Evolutionary conservation across 73 alveolate species (phyloP).

Genomic region (Paramecium bursaria): DNA sequence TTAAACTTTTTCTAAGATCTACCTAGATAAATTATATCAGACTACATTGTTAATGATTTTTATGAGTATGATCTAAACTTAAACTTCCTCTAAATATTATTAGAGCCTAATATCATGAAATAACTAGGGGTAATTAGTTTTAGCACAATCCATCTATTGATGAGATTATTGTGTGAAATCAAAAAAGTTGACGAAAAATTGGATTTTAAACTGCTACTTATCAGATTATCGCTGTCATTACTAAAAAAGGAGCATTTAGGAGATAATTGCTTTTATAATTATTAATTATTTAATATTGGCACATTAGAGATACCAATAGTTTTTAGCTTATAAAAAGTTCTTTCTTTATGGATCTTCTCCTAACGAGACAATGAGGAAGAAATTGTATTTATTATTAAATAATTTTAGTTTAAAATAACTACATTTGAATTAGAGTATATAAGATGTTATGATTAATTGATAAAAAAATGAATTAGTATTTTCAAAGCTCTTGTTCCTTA

Average conservation of each 20-base stretch:
- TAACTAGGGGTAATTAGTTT: neutral
- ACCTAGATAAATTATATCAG: neutral
- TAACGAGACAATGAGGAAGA: neutral
- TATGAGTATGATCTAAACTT: neutral
- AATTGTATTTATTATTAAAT: neutral
- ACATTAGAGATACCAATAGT: slow-evolving; percentile 2
- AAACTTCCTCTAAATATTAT: neutral
- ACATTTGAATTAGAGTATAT: slow-evolving; percentile 6
- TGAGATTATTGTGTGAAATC: too few relatives aligned
- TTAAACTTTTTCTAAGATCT: slow-evolving; percentile 13
- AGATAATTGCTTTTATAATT: neutral
- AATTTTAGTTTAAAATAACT: slow-evolving; percentile 37
- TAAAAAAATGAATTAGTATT: neutral
- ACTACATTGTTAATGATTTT: neutral
- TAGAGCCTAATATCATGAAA: neutral
- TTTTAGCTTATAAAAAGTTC: neutral
- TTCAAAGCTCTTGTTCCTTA: slow-evolving; percentile 32
- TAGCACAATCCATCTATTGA: neutral
- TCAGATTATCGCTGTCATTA: neutral
- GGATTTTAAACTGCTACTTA: neutral
- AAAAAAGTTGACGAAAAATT: neutral
- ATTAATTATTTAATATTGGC: neutral
- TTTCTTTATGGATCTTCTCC: slow-evolving; percentile 1
- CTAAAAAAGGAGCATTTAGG: neutral
- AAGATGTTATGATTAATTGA: too few relatives aligned